Percentiles rank a stretch among this genome's conserved stretches.
phyloP scores from a whole-genome alignment of 495 filamentous ascomycete genomes.

The Hypomontagnella monticulosa region DNA sequence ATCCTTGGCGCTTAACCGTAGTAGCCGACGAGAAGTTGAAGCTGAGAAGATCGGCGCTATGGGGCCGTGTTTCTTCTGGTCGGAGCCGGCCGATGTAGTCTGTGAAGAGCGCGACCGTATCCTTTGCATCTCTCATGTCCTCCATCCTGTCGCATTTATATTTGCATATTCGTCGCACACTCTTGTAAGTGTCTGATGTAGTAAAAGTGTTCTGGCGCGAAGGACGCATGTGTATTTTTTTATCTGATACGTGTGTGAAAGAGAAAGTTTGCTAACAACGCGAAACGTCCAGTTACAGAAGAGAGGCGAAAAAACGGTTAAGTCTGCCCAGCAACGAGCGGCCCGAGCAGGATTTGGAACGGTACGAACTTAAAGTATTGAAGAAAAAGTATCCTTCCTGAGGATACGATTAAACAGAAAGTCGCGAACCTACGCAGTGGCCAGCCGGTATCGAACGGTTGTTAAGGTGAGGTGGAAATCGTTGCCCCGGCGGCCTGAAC shows the following conservation, averaged over 20 bases:
- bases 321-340: background rate
- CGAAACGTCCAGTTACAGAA: slow-evolving; percentile 2
- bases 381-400: slow-evolving; percentile 17
- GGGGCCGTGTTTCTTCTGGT: slow-evolving; percentile 34
- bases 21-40: background rate
- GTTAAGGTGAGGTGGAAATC: slow-evolving; percentile 7
- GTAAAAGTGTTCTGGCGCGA: background rate
- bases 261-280: slow-evolving; percentile 6
- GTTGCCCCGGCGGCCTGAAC: slow-evolving; percentile 6
- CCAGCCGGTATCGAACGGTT: slow-evolving; percentile 19
- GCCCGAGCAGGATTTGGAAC: slow-evolving; percentile 6
- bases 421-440: slow-evolving; percentile 21
- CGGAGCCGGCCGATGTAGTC: slow-evolving; percentile 56
- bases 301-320: background rate
- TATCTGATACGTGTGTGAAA: background rate
- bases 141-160: slow-evolving; percentile 34
- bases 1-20: slow-evolving; percentile 23
- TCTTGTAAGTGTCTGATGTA: background rate
- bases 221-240: slow-evolving; percentile 13
- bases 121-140: slow-evolving; percentile 38
- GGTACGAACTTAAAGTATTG: slow-evolving; percentile 15
- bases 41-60: background rate
- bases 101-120: slow-evolving; percentile 48
- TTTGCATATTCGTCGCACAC: background rate
- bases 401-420: slow-evolving; percentile 2